Percentiles rank a stretch among this genome's conserved stretches.
These are phyloP conservation scores for Fragilaria crotonensis DNA, from an alignment of 108 stramenopile species.

Conservation along the genomic window DNA sequence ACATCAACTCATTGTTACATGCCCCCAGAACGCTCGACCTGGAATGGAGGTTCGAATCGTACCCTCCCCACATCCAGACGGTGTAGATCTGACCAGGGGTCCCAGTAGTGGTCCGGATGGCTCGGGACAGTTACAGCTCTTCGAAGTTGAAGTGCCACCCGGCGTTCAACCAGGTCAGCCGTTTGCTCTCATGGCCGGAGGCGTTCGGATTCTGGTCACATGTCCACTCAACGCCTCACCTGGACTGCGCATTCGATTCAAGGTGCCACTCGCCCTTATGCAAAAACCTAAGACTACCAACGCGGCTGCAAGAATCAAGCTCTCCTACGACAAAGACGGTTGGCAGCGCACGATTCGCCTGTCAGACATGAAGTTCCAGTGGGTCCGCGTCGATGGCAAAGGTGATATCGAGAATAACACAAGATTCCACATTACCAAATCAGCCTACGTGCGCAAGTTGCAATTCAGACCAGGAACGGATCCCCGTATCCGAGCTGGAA, in stretches of 20 bases:
- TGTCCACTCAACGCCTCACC: conserved; percentile 78
- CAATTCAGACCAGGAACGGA: conserved; percentile 51
- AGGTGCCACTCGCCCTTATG: conserved; percentile 65
- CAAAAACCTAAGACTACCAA: conserved; percentile 30
- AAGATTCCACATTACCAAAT: conserved; percentile 64
- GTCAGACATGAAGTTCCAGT: conserved; percentile 88
- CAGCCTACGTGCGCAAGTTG: conserved; percentile 74
- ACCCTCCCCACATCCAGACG: no score
- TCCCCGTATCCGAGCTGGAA: conserved; percentile 49
- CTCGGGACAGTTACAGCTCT: conserved; percentile 57
- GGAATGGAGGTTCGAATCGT: conserved; percentile 70
- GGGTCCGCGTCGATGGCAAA: conserved; percentile 73
- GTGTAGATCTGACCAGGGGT: neutral
- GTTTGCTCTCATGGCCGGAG: conserved; percentile 83
- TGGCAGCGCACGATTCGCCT: conserved; percentile 84
- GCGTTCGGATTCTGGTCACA: conserved; percentile 82
- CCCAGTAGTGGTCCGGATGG: neutral
- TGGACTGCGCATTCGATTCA: conserved; percentile 85
- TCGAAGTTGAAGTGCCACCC: conserved; percentile 80
- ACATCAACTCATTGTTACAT: conserved; percentile 84
- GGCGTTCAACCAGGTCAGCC: conserved; percentile 77
- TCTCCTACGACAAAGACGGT: conserved; percentile 86
- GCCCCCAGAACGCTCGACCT: conserved; percentile 72
- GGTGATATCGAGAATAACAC: conserved; percentile 57
- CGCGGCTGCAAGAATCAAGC: conserved; percentile 53